Evolutionary conservation across 1,284 basidiomycete genomes (phyloP).

Genomic region (Marasmius sp.): DNA sequence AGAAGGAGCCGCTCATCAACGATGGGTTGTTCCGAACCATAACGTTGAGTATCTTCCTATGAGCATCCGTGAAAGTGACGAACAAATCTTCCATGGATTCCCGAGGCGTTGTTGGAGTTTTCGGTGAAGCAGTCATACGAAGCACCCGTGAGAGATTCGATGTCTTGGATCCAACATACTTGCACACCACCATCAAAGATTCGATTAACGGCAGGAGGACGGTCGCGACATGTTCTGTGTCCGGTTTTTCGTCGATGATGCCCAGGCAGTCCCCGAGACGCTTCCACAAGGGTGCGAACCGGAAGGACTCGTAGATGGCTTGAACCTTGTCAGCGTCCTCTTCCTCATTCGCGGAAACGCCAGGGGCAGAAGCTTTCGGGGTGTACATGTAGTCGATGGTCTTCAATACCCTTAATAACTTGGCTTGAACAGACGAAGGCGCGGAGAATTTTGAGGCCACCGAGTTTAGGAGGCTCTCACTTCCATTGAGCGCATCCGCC

Average conservation of each 20-base stretch:
- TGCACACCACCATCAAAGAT: slow-evolving; percentile 97
- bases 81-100: slow-evolving; percentile 88
- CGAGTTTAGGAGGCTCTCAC: slow-evolving; percentile 58
- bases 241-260: slow-evolving; percentile 76
- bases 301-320: slow-evolving; percentile 85
- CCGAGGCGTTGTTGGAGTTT: slow-evolving; percentile 60
- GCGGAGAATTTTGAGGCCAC: slow-evolving; percentile 88
- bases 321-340: slow-evolving; percentile 81
- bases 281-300: slow-evolving; percentile 84
- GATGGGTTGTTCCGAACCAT: slow-evolving; percentile 99
- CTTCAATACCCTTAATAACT: slow-evolving; percentile 89
- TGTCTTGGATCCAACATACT: slow-evolving; percentile 76
- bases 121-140: slow-evolving; percentile 63
- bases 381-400: slow-evolving; percentile 96
- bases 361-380: slow-evolving; percentile 47
- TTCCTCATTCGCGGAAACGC: slow-evolving; percentile 38
- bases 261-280: slow-evolving; percentile 84
- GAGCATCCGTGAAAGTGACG: slow-evolving; percentile 91
- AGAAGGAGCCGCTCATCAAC: slow-evolving; percentile 97
- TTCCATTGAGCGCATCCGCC: slow-evolving; percentile 56
- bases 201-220: slow-evolving; percentile 92
- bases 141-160: slow-evolving; percentile 45
- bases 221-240: slow-evolving; percentile 86
- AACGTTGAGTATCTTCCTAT: slow-evolving; percentile 92
- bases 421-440: slow-evolving; percentile 90